A percentile compares a stretch with the other conserved stretches of the same genome.
Conservation (phyloP, 495 filamentous ascomycete species). For the Talaromyces wortmannii region DNA sequence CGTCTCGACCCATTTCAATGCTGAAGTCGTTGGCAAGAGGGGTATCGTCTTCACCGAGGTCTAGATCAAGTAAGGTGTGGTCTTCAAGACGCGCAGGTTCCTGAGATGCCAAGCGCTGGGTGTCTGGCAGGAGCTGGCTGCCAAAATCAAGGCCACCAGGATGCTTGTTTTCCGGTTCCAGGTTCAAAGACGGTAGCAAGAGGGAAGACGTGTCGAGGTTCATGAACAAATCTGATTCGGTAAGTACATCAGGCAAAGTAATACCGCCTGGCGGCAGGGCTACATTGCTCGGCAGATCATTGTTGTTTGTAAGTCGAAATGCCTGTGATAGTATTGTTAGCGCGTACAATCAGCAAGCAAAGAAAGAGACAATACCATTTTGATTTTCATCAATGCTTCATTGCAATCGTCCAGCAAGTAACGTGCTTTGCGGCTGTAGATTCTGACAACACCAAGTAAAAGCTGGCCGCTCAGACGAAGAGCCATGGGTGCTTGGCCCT, state of each 20-base stretch:
- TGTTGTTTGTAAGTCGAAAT: slow-evolving; percentile 71
- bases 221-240: slow-evolving; percentile 79
- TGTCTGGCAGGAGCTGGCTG: slow-evolving; percentile 66
- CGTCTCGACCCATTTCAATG: slow-evolving; percentile 81
- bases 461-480: slow-evolving; percentile 90
- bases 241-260: slow-evolving; percentile 81
- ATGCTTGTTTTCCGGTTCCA: slow-evolving; percentile 49
- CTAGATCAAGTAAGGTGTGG: slow-evolving; percentile 40
- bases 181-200: slow-evolving; percentile 55
- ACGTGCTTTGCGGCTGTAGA: slow-evolving; percentile 93
- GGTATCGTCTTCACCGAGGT: slow-evolving; percentile 43
- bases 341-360: slow-evolving; percentile 1
- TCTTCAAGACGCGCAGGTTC: slow-evolving; percentile 43
- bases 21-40: slow-evolving; percentile 48
- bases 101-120: slow-evolving; percentile 42
- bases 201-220: slow-evolving; percentile 69
- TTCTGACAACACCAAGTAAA: slow-evolving; percentile 89
- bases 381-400: slow-evolving; percentile 94
- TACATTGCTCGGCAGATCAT: slow-evolving; percentile 67
- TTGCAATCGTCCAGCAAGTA: slow-evolving; percentile 97
- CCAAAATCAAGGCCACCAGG: slow-evolving; percentile 54
- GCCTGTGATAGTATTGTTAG: slow-evolving; percentile 46
- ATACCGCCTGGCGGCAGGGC: slow-evolving; percentile 59
- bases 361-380: slow-evolving; percentile 64
- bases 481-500: slow-evolving; percentile 91